phyloP scores from a whole-genome alignment of 2,329 filamentous ascomycete genomes.

The Microdochium trichocladiopsis region DNA sequence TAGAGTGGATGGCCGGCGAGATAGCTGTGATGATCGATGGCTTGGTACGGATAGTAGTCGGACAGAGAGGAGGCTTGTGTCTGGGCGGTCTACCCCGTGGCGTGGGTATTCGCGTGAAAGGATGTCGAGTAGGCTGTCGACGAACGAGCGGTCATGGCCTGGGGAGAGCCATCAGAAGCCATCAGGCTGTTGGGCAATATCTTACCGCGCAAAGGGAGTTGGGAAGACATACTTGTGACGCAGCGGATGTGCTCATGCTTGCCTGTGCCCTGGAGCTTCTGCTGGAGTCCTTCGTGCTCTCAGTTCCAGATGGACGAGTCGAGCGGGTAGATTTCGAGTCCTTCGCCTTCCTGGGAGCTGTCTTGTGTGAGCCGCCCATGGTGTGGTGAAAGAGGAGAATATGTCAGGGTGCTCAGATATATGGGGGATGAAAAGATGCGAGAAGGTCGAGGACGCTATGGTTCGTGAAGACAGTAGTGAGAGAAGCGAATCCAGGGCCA shows the following conservation, averaged over 20 bases:
- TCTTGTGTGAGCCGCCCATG: not conserved
- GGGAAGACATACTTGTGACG: not conserved
- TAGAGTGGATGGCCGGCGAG: not conserved
- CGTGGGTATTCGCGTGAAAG: not conserved
- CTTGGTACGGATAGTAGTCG: not conserved
- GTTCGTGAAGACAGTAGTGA: not conserved
- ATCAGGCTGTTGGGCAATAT: not conserved
- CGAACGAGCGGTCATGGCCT: not conserved
- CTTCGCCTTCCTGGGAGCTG: not conserved
- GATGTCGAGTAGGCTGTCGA: not conserved
- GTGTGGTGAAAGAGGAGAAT: not conserved
- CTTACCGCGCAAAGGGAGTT: not conserved
- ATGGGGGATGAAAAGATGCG: not conserved
- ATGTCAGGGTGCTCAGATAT: not conserved
- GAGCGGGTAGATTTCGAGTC: not conserved
- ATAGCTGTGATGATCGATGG: not conserved
- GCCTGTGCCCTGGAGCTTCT: not conserved
- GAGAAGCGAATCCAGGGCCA: not conserved
- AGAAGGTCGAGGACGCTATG: not conserved
- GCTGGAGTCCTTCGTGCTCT: not conserved
- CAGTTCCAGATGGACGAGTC: not conserved
- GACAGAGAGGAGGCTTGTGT: not conserved
- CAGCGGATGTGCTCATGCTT: not conserved
- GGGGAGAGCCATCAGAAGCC: not conserved
- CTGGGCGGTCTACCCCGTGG: not conserved